Percentiles rank a stretch among this genome's conserved stretches.
phyloP scores from a whole-genome alignment of 352 stramenopile species.

The Phytophthora multivora region DNA sequence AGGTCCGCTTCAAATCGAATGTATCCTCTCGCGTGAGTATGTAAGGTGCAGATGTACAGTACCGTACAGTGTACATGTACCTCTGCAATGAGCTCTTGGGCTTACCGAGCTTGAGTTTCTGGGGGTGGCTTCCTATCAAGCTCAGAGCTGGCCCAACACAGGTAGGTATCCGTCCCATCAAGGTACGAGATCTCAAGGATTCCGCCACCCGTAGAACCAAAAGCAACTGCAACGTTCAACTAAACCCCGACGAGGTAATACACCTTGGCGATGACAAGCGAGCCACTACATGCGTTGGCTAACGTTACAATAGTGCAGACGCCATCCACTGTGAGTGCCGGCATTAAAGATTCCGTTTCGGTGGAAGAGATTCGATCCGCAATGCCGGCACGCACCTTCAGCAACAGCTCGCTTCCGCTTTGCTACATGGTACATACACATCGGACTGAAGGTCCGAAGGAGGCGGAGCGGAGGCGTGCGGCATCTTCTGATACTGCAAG shows the following conservation, averaged over 20 bases:
- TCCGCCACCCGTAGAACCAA: slow-evolving; percentile 13
- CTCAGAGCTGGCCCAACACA: neutral
- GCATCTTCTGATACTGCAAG: slow-evolving; percentile 8
- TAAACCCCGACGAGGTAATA: slow-evolving; percentile 2
- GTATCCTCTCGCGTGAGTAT: slow-evolving; percentile 29
- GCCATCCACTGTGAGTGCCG: neutral
- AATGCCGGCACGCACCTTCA: slow-evolving; percentile 1
- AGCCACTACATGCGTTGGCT: slow-evolving; percentile 5
- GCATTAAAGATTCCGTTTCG: slow-evolving; percentile 2
- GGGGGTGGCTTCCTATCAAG: slow-evolving; percentile 15
- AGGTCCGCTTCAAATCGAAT: slow-evolving; percentile 28
- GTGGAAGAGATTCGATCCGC: slow-evolving; percentile 1
- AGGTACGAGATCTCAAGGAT: slow-evolving; percentile 18
- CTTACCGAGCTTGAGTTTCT: too few species aligned
- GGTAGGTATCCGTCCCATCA: slow-evolving; percentile 29
- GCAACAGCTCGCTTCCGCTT: slow-evolving; percentile 4
- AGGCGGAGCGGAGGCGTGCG: neutral
- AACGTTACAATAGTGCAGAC: slow-evolving; percentile 12
- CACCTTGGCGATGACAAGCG: neutral
- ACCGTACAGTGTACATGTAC: neutral
- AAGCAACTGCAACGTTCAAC: slow-evolving; percentile 6
- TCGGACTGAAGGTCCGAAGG: slow-evolving; percentile 17
- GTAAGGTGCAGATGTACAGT: slow-evolving; percentile 3
- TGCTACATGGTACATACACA: slow-evolving; percentile 7
- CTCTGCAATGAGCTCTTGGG: slow-evolving; percentile 1